These are phyloP conservation scores for Fraxinus excelsior DNA, from an alignment of 257 asterid species.

Conservation along the genomic window DNA sequence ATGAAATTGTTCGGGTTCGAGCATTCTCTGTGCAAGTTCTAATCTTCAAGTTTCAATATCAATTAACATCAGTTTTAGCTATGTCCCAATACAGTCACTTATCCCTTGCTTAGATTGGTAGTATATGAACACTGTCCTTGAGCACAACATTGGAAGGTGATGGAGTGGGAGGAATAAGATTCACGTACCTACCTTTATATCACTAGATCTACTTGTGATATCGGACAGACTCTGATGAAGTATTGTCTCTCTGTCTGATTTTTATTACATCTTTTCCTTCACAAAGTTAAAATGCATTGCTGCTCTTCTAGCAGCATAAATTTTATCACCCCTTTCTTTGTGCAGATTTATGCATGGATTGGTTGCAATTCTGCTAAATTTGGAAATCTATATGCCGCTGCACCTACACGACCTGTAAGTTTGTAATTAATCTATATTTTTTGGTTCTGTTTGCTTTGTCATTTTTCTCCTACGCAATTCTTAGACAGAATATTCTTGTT, in stretches of 20 bases:
- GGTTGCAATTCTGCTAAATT: slow-evolving; percentile 85
- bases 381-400: slow-evolving; percentile 90
- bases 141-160: neutral
- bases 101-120: neutral
- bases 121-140: neutral
- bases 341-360: slow-evolving; percentile 85
- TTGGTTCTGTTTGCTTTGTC: slow-evolving; percentile 6
- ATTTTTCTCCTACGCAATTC: neutral
- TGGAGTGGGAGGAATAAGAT: neutral
- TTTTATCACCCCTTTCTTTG: neutral
- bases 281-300: neutral
- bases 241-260: neutral
- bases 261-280: neutral
- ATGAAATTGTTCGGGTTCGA: neutral
- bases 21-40: neutral
- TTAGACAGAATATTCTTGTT: neutral
- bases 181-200: neutral
- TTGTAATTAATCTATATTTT: slow-evolving; percentile 7
- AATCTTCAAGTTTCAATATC: neutral
- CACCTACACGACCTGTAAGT: slow-evolving; percentile 82
- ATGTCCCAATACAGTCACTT: neutral
- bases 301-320: slow-evolving; percentile 6
- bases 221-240: neutral
- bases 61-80: neutral
- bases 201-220: neutral